Base-by-base conservation (phyloP, 805 yeast species). In the Candida ipomoeae region DNA sequence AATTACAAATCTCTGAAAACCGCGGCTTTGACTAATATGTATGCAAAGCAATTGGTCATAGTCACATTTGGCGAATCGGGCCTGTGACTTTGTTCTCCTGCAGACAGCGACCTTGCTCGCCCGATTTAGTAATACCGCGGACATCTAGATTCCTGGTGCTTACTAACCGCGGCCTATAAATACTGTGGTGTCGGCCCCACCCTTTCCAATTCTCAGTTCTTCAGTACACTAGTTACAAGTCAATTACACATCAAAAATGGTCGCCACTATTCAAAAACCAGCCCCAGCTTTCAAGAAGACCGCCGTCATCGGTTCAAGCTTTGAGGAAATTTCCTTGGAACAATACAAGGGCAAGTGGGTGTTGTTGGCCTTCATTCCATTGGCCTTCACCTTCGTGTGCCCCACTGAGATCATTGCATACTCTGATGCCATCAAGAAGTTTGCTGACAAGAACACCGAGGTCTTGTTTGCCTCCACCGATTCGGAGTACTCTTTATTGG, bases 381-480 rank as follows among this genome's bases (percentile, higher is more conserved):
- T 92, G 82, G 99, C 99, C 48, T 94, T 94, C 91, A 94, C 99
- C 55, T 94, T 94, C 64, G 98, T 94, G 58, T 94, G 99, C 79
- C 99, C 99, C 74, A 94, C 99, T 62, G 98, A 94, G 81, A 91
- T 94, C 80, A 85, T 94, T 75, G 98, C 98, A 63, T 94, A 90
- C 86, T 88, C 97, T 57, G 96, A 92, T 64, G 97, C 97, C 62
- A 87, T 83, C 64, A 83, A 84, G 80, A 84, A 85, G 81, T 94
- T 94, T 77, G 73, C 86, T 63, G 95, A 82, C 61, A 85, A 89
- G 70, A 92, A 84, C 66, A 83, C 89, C 61, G 88, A 89, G 78
- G 84, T 94, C 48, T 82, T 94, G 68, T 90, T 94, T 63, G 97
- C 98, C 62, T 92, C 98, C 55, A 92, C 97, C 62, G 99, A 94